phyloP scores from a whole-genome alignment of 1,284 basidiomycete genomes.

The Puccinia horiana region DNA sequence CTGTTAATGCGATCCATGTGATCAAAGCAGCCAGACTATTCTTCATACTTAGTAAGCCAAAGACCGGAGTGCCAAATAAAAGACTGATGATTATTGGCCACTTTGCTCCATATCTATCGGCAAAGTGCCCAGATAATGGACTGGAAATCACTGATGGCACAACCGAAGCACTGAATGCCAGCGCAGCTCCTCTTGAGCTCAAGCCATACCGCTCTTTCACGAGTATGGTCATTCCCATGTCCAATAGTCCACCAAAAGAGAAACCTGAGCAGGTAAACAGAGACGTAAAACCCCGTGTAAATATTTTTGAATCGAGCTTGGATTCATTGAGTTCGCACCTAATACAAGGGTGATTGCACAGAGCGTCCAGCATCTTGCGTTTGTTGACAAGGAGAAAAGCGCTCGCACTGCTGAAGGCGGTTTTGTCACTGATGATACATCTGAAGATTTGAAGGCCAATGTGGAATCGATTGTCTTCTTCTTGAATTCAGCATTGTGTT shows the following conservation, averaged over 20 bases:
- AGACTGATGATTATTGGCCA: background rate
- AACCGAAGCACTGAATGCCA: constrained; percentile 27
- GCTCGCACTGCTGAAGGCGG: constrained; percentile 6
- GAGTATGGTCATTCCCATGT: constrained; percentile 26
- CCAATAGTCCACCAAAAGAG: constrained; percentile 28
- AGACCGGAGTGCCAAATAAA: constrained; percentile 1
- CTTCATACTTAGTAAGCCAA: constrained; percentile 2
- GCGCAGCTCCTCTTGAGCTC: constrained; percentile 23
- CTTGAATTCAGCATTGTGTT: background rate
- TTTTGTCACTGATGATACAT: too few relatives aligned
- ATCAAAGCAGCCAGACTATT: constrained; percentile 15
- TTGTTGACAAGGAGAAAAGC: constrained; percentile 14
- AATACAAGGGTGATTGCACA: constrained; percentile 22
- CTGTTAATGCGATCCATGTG: background rate
- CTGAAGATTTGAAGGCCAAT: background rate
- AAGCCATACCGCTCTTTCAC: constrained; percentile 4
- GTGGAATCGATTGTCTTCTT: background rate
- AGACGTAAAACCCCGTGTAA: background rate
- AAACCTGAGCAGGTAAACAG: constrained; percentile 11
- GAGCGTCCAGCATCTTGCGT: constrained; percentile 19
- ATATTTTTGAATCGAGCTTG: background rate
- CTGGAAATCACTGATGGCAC: constrained; percentile 37
- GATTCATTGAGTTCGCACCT: constrained; percentile 8
- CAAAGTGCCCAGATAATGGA: constrained; percentile 21
- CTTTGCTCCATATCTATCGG: constrained; percentile 27